phyloP scores from a whole-genome alignment of 495 filamentous ascomycete genomes.

The Penicillium cataractarum region DNA sequence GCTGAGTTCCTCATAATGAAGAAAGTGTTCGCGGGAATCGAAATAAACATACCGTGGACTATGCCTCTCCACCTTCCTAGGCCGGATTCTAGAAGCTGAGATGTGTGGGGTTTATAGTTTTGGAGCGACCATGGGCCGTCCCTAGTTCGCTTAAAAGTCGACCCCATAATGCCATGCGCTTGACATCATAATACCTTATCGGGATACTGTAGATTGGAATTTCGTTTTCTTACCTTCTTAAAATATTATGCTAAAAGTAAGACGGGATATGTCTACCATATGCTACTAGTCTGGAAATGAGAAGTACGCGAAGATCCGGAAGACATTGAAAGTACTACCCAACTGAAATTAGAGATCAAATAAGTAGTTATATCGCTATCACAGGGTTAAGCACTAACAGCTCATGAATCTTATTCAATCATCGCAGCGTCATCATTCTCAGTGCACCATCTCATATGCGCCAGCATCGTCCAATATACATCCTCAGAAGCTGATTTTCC shows the following conservation, averaged over 20 bases:
- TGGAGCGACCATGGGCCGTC: background rate
- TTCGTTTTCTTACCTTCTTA: background rate
- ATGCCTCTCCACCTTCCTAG: background rate
- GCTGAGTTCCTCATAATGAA: too few species aligned
- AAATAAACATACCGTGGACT: background rate
- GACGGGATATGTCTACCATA: background rate
- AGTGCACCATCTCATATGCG: background rate
- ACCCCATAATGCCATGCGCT: background rate
- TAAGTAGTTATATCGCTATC: background rate
- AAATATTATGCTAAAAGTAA: background rate
- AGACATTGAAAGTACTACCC: background rate
- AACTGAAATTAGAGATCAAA: background rate
- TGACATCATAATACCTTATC: background rate
- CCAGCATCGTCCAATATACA: background rate
- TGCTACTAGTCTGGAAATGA: background rate
- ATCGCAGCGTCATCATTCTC: background rate
- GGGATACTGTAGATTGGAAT: too few species aligned
- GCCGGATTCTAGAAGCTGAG: background rate
- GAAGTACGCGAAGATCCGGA: background rate
- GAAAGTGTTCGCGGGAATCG: too few species aligned
- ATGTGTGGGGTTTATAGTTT: background rate
- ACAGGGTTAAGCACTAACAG: background rate
- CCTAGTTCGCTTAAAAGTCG: background rate
- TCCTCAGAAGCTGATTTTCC: background rate
- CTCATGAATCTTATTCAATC: background rate